A percentile compares a stretch with the other conserved stretches of the same genome.
phyloP scores from a whole-genome alignment of 495 filamentous ascomycete genomes.

The Neurospora sp. region DNA sequence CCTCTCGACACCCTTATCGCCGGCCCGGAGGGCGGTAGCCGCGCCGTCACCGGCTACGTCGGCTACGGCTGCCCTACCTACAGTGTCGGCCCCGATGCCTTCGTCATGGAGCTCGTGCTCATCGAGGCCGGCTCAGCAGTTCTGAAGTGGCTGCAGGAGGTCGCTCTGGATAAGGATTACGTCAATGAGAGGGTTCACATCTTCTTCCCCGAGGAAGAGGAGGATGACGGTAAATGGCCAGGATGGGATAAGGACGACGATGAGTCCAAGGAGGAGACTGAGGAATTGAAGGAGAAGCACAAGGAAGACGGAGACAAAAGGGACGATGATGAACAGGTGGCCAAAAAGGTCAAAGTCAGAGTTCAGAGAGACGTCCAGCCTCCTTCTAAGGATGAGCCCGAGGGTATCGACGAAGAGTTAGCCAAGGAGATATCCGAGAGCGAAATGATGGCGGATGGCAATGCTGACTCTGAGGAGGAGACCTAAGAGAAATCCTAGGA shows the following conservation, averaged over 20 bases:
- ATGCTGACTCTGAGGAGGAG: background rate
- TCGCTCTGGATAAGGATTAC: conserved; percentile 17
- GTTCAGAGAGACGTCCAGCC: background rate
- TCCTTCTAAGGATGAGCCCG: background rate
- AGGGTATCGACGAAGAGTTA: background rate
- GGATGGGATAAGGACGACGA: conserved; percentile 1
- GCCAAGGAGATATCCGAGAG: background rate
- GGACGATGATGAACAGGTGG: background rate
- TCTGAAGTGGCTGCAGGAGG: conserved; percentile 37
- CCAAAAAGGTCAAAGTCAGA: background rate
- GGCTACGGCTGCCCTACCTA: conserved; percentile 35
- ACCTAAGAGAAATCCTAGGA: background rate
- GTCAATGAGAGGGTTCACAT: background rate
- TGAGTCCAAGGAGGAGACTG: background rate
- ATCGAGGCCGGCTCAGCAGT: conserved; percentile 24
- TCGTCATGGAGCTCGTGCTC: conserved; percentile 27
- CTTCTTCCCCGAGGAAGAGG: conserved; percentile 1
- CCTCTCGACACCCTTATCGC: conserved; percentile 39
- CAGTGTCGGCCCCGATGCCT: conserved; percentile 29
- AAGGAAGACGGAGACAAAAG: background rate
- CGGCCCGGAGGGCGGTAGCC: conserved; percentile 30
- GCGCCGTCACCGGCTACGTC: conserved; percentile 15
- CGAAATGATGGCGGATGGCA: background rate
- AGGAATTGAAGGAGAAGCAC: background rate
- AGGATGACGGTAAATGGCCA: background rate